Evolutionary conservation across 345 rosid genomes (phyloP).

Genomic region (Brassica incana): DNA sequence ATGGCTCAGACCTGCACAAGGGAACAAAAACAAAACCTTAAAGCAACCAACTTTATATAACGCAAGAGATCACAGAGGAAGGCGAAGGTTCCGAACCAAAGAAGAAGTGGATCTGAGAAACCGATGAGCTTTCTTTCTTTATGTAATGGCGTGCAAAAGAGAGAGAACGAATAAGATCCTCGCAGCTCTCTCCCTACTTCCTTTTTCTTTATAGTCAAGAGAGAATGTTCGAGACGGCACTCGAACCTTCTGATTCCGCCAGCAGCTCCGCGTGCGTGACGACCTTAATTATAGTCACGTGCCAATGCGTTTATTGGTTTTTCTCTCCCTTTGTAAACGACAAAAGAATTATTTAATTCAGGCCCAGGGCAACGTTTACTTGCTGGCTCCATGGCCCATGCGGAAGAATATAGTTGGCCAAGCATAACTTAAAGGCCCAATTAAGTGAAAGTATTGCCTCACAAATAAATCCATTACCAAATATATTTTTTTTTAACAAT

Average conservation of each 20-base stretch:
- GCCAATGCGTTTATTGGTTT: background rate
- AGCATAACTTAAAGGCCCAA: background rate
- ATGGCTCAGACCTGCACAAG: conserved; percentile 16
- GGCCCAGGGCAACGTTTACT: background rate
- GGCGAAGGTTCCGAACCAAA: background rate
- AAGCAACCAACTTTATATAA: background rate
- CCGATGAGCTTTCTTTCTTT: background rate
- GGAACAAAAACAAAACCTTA: background rate
- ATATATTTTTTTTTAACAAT: background rate
- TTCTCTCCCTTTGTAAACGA: too few species aligned
- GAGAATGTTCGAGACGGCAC: conserved; percentile 14
- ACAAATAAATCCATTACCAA: background rate
- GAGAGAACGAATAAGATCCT: background rate
- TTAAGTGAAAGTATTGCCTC: background rate
- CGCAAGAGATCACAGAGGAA: background rate
- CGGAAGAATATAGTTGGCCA: background rate
- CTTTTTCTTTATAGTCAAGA: conserved; percentile 13
- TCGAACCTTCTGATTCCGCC: conserved; percentile 10
- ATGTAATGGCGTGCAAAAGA: background rate
- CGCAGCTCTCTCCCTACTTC: background rate
- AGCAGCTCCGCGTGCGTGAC: conserved; percentile 5
- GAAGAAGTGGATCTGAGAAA: conserved; percentile 16
- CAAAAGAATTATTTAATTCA: background rate
- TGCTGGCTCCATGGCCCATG: background rate
- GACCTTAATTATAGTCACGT: background rate